Evolutionary conservation across 1,284 basidiomycete genomes (phyloP).

Genomic region (Cryptococcus sp.): DNA sequence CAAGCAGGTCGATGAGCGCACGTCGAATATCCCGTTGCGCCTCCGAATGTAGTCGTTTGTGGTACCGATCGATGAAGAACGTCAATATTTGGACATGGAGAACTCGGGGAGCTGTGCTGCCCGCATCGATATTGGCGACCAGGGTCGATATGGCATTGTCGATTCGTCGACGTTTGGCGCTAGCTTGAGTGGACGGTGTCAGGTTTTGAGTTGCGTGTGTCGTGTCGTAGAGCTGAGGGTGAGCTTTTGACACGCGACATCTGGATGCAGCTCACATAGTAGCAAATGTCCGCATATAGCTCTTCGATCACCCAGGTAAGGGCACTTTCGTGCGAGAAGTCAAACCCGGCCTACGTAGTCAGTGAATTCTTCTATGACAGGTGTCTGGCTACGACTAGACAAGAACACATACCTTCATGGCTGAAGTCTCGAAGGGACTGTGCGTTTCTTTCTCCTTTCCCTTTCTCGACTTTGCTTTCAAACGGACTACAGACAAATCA

Average conservation of each 20-base stretch:
- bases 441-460: constrained; percentile 15
- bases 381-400: not conserved
- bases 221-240: constrained; percentile 8
- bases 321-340: constrained; percentile 66
- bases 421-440: constrained; percentile 21
- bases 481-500: constrained; percentile 54
- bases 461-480: constrained; percentile 4
- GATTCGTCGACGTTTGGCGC: constrained; percentile 51
- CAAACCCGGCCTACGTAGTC: constrained; percentile 60
- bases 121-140: constrained; percentile 53
- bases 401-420: constrained; percentile 14
- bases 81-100: constrained; percentile 72
- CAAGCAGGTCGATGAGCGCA: constrained; percentile 59
- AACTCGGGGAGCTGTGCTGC: constrained; percentile 36
- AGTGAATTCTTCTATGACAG: too few relatives aligned
- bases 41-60: constrained; percentile 57
- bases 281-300: constrained; percentile 74
- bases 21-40: constrained; percentile 58
- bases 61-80: constrained; percentile 77
- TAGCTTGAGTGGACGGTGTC: constrained; percentile 5
- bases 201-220: constrained; percentile 1
- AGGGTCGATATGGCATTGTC: constrained; percentile 57
- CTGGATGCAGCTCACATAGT: constrained; percentile 54
- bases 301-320: constrained; percentile 75
- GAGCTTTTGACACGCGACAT: not conserved